A percentile compares a stretch with the other conserved stretches of the same genome.
Conservation (phyloP, 2,329 filamentous ascomycete species). For the Mariannaea sp. region DNA sequence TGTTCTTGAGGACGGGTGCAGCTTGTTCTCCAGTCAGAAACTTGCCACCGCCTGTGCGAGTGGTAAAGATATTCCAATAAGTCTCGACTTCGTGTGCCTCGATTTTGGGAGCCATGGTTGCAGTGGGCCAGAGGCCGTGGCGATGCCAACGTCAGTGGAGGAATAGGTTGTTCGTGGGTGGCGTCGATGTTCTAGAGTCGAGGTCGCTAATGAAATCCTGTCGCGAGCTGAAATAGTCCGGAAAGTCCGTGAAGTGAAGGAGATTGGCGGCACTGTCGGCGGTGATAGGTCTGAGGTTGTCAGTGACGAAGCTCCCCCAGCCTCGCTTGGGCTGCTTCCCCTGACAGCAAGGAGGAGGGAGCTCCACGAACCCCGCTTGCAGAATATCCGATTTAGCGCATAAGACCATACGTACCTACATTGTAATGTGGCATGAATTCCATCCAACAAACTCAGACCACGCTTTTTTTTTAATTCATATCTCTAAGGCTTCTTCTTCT, state of each 20-base stretch:
- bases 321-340: constrained; percentile 36
- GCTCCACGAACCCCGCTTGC: constrained; percentile 33
- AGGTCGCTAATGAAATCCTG: neutral
- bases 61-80: constrained; percentile 68
- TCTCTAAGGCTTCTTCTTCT: neutral
- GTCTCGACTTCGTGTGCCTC: constrained; percentile 67
- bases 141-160: constrained; percentile 3
- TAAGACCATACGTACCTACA: constrained; percentile 25
- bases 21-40: constrained; percentile 65
- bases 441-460: neutral
- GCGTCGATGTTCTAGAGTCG: constrained; percentile 8
- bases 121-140: constrained; percentile 20
- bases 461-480: neutral
- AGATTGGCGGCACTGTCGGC: constrained; percentile 11
- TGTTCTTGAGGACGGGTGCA: constrained; percentile 67
- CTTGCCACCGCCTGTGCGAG: constrained; percentile 63
- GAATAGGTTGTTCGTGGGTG: constrained; percentile 2
- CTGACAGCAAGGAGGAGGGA: constrained; percentile 28
- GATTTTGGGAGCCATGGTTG: constrained; percentile 63
- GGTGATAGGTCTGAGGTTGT: constrained; percentile 16
- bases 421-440: neutral
- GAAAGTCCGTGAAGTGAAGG: constrained; percentile 20
- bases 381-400: constrained; percentile 36
- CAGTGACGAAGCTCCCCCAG: constrained; percentile 30
- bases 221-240: constrained; percentile 23